Percentiles rank a stretch among this genome's conserved stretches.
Conservation (phyloP, 2,329 filamentous ascomycete genomes). For the Cladophialophora chaetospira region DNA sequence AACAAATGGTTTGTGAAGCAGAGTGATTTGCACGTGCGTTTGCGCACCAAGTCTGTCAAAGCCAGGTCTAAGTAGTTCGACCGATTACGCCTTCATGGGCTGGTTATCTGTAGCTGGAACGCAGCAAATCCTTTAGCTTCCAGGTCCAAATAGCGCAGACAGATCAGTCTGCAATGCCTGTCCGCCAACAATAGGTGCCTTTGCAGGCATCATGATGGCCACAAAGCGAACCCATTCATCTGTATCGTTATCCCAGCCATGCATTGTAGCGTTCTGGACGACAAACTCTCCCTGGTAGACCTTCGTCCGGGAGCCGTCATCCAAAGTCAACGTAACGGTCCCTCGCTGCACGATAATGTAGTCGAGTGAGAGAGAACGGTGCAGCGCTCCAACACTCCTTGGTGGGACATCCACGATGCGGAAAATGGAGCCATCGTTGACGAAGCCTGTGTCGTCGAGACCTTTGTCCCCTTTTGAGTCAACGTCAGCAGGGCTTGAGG, state of each 20-base stretch:
- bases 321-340: slow-evolving; percentile 33
- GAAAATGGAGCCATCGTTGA: slow-evolving; percentile 22
- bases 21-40: slow-evolving; percentile 1
- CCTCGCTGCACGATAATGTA: slow-evolving; percentile 35
- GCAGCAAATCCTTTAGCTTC: not conserved
- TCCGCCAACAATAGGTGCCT: not conserved
- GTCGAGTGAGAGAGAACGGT: slow-evolving; percentile 35
- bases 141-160: not conserved
- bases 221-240: slow-evolving; percentile 12
- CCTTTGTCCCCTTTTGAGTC: not conserved
- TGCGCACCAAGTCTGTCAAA: no score
- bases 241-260: slow-evolving; percentile 16
- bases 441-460: slow-evolving; percentile 2
- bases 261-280: slow-evolving; percentile 27
- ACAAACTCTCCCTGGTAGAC: slow-evolving; percentile 33
- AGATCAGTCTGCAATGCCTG: not conserved
- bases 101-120: no score
- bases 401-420: slow-evolving; percentile 32
- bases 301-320: slow-evolving; percentile 31
- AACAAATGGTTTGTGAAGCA: slow-evolving; percentile 54
- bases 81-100: no score
- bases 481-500: not conserved
- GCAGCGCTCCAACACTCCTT: slow-evolving; percentile 25
- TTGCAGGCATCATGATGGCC: slow-evolving; percentile 12
- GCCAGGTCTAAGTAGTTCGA: no score